Evolutionary conservation across 805 yeast genomes (phyloP).

Genomic region (Blastobotrys peoriensis): DNA sequence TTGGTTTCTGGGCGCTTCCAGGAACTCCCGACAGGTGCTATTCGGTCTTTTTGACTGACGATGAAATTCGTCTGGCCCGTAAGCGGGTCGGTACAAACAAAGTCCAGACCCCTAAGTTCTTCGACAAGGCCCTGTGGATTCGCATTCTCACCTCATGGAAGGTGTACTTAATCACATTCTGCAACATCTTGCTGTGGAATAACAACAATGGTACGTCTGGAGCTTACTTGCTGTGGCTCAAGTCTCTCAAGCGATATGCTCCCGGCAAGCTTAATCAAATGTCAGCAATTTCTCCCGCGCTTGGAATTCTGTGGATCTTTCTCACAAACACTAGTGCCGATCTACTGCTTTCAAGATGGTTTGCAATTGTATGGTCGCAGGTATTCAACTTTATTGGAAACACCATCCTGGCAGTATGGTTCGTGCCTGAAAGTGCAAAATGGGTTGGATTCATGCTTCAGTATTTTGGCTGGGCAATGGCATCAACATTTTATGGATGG

Average conservation of each 20-base stretch:
- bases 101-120: constrained; percentile 14
- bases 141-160: constrained; percentile 52
- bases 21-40: constrained; percentile 60
- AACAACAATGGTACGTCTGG: constrained; percentile 47
- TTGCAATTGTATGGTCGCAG: constrained; percentile 48
- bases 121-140: constrained; percentile 44
- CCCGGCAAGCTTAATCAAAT: constrained; percentile 43
- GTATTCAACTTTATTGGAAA: constrained; percentile 48
- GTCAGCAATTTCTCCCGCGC: constrained; percentile 51
- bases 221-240: constrained; percentile 57
- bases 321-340: constrained; percentile 37
- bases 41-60: constrained; percentile 48
- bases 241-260: constrained; percentile 40
- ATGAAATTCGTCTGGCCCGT: constrained; percentile 50
- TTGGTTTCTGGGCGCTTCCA: constrained; percentile 53
- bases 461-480: constrained; percentile 55
- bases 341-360: constrained; percentile 46
- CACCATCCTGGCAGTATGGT: constrained; percentile 48
- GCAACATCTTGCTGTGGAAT: constrained; percentile 59
- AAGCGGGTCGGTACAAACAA: constrained; percentile 29
- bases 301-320: constrained; percentile 43
- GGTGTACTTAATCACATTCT: constrained; percentile 48
- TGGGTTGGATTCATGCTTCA: constrained; percentile 58
- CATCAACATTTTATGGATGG: constrained; percentile 55
- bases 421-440: constrained; percentile 48